Evolutionary conservation across 192 early-diverging fungal species (phyloP), one percentile per base, ranked within the genome.

Genomic region (Coemansia sp.): DNA sequence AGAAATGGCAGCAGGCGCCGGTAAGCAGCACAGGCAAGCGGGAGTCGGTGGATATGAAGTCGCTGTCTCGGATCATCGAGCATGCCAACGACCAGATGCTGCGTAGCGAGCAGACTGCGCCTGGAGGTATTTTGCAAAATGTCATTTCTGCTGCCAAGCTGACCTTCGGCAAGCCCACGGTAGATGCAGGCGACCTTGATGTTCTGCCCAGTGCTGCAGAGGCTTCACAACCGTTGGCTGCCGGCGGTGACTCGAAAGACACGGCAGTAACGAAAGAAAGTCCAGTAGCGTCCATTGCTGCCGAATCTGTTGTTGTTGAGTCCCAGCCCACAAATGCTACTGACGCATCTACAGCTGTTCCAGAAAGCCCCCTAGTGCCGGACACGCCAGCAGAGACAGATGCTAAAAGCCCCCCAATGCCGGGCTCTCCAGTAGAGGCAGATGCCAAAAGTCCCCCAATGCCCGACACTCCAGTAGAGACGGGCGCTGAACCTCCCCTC

Each of bases 21-120:
- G 23, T 16, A 30, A 18, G 11, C 15, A 36, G 6, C 42, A n/a
- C 11, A 10, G 40, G 12, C 14, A 37, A 31, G 18, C 40, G 33
- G 33, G 33, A 6, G 10, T 35, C 23, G 19, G 43, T 48, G 4
- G 63, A 76, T 21, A 23, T 69, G 62, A 49, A 55, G 42, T 63
- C 61, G 21, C 47, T 77, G 3, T 63, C 69, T 28, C 59, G 46
- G 41, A 68, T 77, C 20, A 55, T 77, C 16, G 73, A 54, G 14
- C 50, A 51, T 15, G 67, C 73, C 1, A 77, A 77, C 53, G 73
- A 66, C 23, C 54, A 66, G 53, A 45, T 77, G 39, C 30, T 77
- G 63, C 58, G 73, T 39, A 53, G 52, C 55, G 48, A 52, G 36
- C 55, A 46, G 49, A 19, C 28, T 15, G 55, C 33, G 5, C 23